Conservation (phyloP, 1,139 yeast species). For the Geotrichum restrictum region DNA sequence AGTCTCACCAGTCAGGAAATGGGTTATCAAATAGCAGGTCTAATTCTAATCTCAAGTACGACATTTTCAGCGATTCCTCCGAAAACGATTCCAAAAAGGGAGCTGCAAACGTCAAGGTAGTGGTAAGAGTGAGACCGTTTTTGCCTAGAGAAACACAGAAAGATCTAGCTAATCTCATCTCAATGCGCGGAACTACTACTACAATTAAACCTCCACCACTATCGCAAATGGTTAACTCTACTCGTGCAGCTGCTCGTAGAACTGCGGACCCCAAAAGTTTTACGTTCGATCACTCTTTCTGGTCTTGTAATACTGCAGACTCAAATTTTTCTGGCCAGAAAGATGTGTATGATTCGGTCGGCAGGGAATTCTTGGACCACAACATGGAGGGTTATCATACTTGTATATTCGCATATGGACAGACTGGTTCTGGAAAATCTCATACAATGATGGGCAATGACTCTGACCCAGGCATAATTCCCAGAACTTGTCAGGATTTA, state of each 20-base stretch:
- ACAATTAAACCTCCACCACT: conserved; percentile 28
- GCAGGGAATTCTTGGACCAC: conserved; percentile 58
- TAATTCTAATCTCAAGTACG: conserved; percentile 4
- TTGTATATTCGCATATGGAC: conserved; percentile 73
- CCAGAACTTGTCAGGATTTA: conserved; percentile 54
- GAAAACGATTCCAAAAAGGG: conserved; percentile 1
- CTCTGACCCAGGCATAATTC: conserved; percentile 56
- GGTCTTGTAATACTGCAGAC: conserved; percentile 46
- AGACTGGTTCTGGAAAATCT: conserved; percentile 72
- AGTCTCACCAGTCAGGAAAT: not conserved
- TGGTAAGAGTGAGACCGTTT: conserved; percentile 41
- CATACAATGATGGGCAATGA: conserved; percentile 67
- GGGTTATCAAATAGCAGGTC: not conserved
- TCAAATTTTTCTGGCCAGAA: conserved; percentile 46
- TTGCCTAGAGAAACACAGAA: conserved; percentile 32
- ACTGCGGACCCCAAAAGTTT: conserved; percentile 39
- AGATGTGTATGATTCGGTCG: conserved; percentile 51
- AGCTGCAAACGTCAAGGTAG: conserved; percentile 40
- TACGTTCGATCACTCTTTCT: conserved; percentile 55
- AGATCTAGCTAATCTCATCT: conserved; percentile 29
- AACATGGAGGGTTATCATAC: conserved; percentile 67
- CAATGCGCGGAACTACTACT: conserved; percentile 31
- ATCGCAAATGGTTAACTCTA: conserved; percentile 13
- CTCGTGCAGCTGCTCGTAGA: conserved; percentile 21
- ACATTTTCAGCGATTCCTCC: not conserved